These are phyloP conservation scores for Mortierella sp. DNA, from an alignment of 371 early-diverging fungal species.

Conservation along the genomic window DNA sequence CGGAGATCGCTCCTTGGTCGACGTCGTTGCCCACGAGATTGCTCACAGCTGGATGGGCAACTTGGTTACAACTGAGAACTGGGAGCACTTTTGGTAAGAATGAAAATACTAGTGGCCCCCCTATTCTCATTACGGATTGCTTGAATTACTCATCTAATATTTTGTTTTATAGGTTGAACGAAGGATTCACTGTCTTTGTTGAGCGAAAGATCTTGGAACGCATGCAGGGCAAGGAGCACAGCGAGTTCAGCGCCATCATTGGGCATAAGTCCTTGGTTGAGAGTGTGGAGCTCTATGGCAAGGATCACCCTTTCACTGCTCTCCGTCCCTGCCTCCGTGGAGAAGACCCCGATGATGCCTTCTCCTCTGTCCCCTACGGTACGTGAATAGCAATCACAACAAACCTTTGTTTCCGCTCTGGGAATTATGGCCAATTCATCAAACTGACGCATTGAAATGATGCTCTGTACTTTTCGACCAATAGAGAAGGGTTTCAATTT, in stretches of 20 bases:
- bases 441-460: background rate
- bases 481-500: conserved; percentile 95
- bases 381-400: conserved; percentile 8
- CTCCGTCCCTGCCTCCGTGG: conserved; percentile 84
- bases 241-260: conserved; percentile 92
- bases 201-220: conserved; percentile 94
- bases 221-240: conserved; percentile 85
- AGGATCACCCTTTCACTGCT: conserved; percentile 81
- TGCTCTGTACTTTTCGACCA: background rate
- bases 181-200: conserved; percentile 95
- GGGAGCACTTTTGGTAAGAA: conserved; percentile 72
- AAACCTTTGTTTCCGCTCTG: background rate
- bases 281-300: conserved; percentile 83
- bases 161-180: conserved; percentile 83
- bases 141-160: background rate
- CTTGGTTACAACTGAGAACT: conserved; percentile 91
- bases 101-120: background rate
- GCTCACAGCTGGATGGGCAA: conserved; percentile 98
- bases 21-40: conserved; percentile 97
- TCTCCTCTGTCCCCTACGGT: conserved; percentile 94
- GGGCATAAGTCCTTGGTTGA: conserved; percentile 85
- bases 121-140: background rate
- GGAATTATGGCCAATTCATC: background rate
- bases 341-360: conserved; percentile 96
- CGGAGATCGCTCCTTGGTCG: conserved; percentile 95